phyloP scores from a whole-genome alignment of 352 stramenopile genomes.

The Phytophthora aleatoria region DNA sequence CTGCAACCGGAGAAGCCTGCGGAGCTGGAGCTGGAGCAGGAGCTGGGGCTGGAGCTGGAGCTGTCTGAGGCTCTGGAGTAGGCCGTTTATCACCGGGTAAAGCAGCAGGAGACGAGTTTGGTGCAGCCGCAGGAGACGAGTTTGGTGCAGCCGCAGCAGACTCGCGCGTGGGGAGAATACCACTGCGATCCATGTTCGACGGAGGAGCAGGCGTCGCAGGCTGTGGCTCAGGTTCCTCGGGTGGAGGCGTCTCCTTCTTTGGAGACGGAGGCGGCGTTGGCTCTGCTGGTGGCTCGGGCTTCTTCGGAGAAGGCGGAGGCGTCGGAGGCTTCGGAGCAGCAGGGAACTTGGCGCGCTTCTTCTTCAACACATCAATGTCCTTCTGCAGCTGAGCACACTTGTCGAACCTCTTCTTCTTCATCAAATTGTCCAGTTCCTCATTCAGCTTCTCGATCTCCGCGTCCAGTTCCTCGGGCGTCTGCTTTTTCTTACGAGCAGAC shows the following conservation, averaged over 20 bases:
- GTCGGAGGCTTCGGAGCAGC: constrained; percentile 36
- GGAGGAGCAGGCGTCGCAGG: constrained; percentile 29
- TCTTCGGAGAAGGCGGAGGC: constrained; percentile 38
- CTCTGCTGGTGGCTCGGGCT: constrained; percentile 36
- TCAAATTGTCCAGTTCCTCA: constrained; percentile 58
- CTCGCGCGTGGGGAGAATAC: constrained; percentile 25
- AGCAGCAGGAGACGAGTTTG: constrained; percentile 55
- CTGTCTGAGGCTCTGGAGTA: constrained; percentile 7
- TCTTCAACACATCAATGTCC: constrained; percentile 83
- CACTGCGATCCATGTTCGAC: constrained; percentile 40
- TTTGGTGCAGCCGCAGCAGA: constrained; percentile 32
- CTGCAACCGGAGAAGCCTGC: constrained; percentile 20
- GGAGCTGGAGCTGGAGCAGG: constrained; percentile 9
- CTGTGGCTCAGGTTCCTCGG: constrained; percentile 20
- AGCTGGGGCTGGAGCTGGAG: neutral
- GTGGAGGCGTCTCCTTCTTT: constrained; percentile 24
- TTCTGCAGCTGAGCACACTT: constrained; percentile 88
- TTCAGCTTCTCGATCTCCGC: constrained; percentile 80
- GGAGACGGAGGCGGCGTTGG: constrained; percentile 29
- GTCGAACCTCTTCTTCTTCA: constrained; percentile 87
- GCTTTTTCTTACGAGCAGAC: constrained; percentile 82
- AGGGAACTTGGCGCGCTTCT: constrained; percentile 64
- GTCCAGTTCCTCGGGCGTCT: constrained; percentile 85
- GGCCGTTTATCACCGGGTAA: constrained; percentile 40
- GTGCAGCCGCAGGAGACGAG: constrained; percentile 55